These are phyloP conservation scores for Leavenworthia alabamica DNA, from an alignment of 345 rosid species.

Conservation along the genomic window DNA sequence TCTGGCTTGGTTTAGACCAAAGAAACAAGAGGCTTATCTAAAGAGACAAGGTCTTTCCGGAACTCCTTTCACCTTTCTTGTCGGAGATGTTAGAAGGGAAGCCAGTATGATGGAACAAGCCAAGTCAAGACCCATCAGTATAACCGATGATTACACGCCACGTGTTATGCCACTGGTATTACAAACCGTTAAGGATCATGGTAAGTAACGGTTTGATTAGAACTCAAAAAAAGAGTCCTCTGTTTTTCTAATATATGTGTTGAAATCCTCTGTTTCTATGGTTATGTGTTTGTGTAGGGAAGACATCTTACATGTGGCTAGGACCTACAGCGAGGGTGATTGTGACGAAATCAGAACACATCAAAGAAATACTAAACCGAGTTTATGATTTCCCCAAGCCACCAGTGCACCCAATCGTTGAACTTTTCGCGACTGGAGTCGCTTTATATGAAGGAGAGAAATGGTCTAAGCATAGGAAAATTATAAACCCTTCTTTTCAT, in stretches of 20 bases:
- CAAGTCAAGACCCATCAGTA: slow-evolving; percentile 15
- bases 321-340: slow-evolving; percentile 42
- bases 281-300: slow-evolving; percentile 33
- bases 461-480: slow-evolving; percentile 40
- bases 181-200: slow-evolving; percentile 25
- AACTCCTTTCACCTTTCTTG: slow-evolving; percentile 24
- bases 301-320: slow-evolving; percentile 33
- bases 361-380: slow-evolving; percentile 33
- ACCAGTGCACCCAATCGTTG: slow-evolving; percentile 10
- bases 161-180: slow-evolving; percentile 19
- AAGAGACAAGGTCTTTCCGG: slow-evolving; percentile 28
- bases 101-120: slow-evolving; percentile 19
- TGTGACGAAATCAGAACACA: slow-evolving; percentile 35
- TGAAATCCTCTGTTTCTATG: slow-evolving; percentile 8
- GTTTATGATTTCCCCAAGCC: slow-evolving; percentile 36
- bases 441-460: slow-evolving; percentile 31
- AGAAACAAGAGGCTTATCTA: slow-evolving; percentile 22
- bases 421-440: slow-evolving; percentile 29
- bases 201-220: not conserved
- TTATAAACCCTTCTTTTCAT: slow-evolving; percentile 45
- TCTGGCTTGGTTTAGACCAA: slow-evolving; percentile 29
- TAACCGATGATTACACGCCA: slow-evolving; percentile 12
- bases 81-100: slow-evolving; percentile 21
- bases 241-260: not conserved
- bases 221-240: slow-evolving; percentile 9